phyloP scores from a whole-genome alignment of 306 rosid species.

The Rosa persica region DNA sequence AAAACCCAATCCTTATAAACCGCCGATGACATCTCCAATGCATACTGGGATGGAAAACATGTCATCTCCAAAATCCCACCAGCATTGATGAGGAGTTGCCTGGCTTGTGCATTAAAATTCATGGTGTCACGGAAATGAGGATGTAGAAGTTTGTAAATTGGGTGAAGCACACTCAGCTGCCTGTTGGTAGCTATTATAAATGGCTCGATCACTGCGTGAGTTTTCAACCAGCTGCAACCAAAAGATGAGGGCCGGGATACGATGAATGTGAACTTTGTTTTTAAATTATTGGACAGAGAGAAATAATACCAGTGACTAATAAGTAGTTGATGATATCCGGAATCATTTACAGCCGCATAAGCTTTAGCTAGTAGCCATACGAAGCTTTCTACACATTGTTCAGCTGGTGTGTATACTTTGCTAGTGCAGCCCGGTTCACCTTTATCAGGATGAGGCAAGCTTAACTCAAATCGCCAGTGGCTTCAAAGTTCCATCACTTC shows the following conservation, averaged over 20 bases:
- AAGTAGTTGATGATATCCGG: conserved; percentile 63
- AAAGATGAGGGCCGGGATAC: background rate
- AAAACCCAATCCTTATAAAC: conserved; percentile 40
- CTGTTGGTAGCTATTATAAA: conserved; percentile 44
- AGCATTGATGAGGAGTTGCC: conserved; percentile 39
- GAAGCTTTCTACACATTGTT: conserved; percentile 40
- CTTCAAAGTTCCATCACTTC: conserved; percentile 55
- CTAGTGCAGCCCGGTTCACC: conserved; percentile 49
- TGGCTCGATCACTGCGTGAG: conserved; percentile 70
- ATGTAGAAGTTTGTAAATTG: conserved; percentile 36
- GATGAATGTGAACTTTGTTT: background rate
- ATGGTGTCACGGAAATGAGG: conserved; percentile 48
- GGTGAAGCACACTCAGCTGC: conserved; percentile 43
- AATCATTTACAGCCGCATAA: conserved; percentile 58
- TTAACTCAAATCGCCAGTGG: conserved; percentile 63
- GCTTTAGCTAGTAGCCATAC: conserved; percentile 66
- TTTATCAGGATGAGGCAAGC: conserved; percentile 44
- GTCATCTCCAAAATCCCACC: conserved; percentile 37
- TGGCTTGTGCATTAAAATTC: conserved; percentile 41
- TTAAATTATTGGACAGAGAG: background rate
- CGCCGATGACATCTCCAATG: conserved; percentile 37
- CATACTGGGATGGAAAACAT: conserved; percentile 30
- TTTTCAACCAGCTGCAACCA: conserved; percentile 48
- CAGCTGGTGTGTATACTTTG: conserved; percentile 47
- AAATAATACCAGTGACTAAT: conserved; percentile 54